Evolutionary conservation across 305 asterid genomes (phyloP).

Genomic region (Rubia tinctorum): DNA sequence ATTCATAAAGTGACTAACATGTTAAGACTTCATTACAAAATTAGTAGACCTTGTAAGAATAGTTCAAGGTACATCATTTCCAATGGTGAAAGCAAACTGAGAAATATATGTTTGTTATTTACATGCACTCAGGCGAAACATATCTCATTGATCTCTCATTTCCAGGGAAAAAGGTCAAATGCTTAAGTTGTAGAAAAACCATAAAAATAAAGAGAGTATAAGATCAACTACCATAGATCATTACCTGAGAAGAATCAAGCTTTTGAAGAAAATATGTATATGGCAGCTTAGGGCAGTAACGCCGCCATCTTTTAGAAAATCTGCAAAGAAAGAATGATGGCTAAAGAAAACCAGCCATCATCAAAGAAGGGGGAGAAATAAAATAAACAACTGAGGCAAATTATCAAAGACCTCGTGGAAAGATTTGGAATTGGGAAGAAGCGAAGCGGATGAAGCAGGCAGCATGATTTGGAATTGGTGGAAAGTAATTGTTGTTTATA

Average conservation of each 20-base stretch:
- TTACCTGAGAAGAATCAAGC: conserved; percentile 32
- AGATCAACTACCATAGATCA: conserved; percentile 4
- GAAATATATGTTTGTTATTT: neutral
- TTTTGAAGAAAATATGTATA: conserved; percentile 93
- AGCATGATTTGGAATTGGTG: too few relatives aligned
- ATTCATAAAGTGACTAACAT: neutral
- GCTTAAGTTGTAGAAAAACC: neutral
- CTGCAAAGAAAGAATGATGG: conserved; percentile 21
- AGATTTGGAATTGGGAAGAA: too few relatives aligned
- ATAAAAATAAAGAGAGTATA: conserved; percentile 16
- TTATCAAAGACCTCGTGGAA: too few relatives aligned
- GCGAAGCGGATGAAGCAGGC: too few relatives aligned
- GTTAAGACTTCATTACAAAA: neutral
- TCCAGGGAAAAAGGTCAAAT: neutral
- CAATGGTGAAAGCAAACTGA: too few relatives aligned
- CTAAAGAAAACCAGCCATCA: too few relatives aligned
- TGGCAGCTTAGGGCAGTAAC: conserved; percentile 95
- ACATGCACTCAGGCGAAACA: neutral
- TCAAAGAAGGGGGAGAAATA: too few relatives aligned
- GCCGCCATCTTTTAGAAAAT: conserved; percentile 99
- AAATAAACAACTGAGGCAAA: too few relatives aligned
- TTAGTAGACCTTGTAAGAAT: too few relatives aligned
- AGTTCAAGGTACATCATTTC: too few relatives aligned
- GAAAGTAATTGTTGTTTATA: too few relatives aligned
- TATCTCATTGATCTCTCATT: neutral